Evolutionary conservation across 805 yeast species (phyloP).

Genomic region (Limtongia smithiae): DNA sequence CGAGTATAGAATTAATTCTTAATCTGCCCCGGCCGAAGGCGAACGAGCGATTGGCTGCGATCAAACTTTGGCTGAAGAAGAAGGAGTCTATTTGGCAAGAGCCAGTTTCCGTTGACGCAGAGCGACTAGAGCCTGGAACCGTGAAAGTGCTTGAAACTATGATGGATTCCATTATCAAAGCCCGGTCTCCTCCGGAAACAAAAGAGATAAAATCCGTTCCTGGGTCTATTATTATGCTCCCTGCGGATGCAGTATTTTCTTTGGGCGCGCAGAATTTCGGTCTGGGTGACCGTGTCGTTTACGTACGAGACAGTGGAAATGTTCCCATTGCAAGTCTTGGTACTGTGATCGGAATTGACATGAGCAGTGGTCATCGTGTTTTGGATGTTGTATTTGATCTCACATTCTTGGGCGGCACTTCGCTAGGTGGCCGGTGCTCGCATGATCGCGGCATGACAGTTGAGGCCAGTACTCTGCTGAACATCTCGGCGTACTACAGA

Average conservation of each 20-base stretch:
- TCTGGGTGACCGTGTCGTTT: slow-evolving; percentile 86
- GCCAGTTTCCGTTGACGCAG: slow-evolving; percentile 71
- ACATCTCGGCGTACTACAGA: no score
- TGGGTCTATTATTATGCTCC: slow-evolving; percentile 72
- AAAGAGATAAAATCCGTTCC: slow-evolving; percentile 74
- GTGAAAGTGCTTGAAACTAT: slow-evolving; percentile 64
- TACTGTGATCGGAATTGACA: slow-evolving; percentile 59
- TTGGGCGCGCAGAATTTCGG: slow-evolving; percentile 72
- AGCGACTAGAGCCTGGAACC: slow-evolving; percentile 65
- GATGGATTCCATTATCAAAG: slow-evolving; percentile 42
- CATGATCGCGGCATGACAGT: slow-evolving; percentile 81
- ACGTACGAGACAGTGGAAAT: slow-evolving; percentile 80
- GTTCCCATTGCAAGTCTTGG: slow-evolving; percentile 87
- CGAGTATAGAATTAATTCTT: slow-evolving; percentile 5
- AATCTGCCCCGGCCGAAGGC: slow-evolving; percentile 31
- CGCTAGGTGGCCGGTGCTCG: slow-evolving; percentile 68
- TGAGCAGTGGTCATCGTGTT: slow-evolving; percentile 7
- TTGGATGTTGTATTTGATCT: slow-evolving; percentile 80
- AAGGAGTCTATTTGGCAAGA: slow-evolving; percentile 40
- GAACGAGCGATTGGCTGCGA: slow-evolving; percentile 32
- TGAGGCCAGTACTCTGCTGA: slow-evolving; percentile 76
- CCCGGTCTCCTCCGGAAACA: slow-evolving; percentile 35
- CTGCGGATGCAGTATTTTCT: slow-evolving; percentile 65
- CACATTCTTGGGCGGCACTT: slow-evolving; percentile 77
- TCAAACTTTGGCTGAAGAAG: slow-evolving; percentile 46